These are phyloP conservation scores for Globisporangium yorkense DNA, from an alignment of 352 stramenopile species.

Conservation along the genomic window DNA sequence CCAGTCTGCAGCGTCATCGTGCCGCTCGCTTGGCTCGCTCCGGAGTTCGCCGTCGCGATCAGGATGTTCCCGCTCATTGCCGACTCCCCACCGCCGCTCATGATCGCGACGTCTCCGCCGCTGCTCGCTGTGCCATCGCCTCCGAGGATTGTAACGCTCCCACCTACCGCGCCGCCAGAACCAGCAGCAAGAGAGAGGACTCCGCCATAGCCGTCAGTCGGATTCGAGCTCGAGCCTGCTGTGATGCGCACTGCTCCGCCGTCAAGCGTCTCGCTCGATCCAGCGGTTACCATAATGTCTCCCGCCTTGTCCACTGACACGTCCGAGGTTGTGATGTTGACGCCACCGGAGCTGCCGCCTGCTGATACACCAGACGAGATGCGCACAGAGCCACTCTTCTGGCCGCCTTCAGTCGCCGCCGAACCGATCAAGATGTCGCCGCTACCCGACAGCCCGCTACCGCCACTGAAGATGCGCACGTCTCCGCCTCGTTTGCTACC, in stretches of 20 bases:
- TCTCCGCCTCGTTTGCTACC: constrained; percentile 4
- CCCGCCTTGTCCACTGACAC: constrained; percentile 11
- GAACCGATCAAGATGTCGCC: constrained; percentile 12
- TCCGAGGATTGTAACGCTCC: constrained; percentile 23
- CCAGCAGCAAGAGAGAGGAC: constrained; percentile 14
- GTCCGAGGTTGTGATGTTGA: constrained; percentile 20
- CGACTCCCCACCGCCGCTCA: constrained; percentile 13
- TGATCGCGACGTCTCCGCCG: constrained; percentile 19
- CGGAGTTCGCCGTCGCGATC: constrained; percentile 18
- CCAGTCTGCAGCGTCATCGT: constrained; percentile 16
- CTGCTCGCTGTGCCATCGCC: constrained; percentile 15
- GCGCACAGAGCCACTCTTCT: constrained; percentile 7
- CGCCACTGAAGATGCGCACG: constrained; percentile 14
- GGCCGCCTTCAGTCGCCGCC: constrained; percentile 4
- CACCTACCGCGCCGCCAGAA: constrained; percentile 16
- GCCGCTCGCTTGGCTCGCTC: constrained; percentile 13
- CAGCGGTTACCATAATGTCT: constrained; percentile 13
- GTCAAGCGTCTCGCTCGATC: constrained; percentile 10
- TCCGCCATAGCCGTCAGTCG: constrained; percentile 10
- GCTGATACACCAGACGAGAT: constrained; percentile 14
- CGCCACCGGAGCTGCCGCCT: constrained; percentile 12
- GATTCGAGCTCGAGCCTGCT: constrained; percentile 16
- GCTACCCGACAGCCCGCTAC: constrained; percentile 10
- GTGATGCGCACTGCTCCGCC: constrained; percentile 23
- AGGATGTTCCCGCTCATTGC: constrained; percentile 19